Conservation (phyloP, 176 grass and related monocot species). For the Carex pumila region DNA sequence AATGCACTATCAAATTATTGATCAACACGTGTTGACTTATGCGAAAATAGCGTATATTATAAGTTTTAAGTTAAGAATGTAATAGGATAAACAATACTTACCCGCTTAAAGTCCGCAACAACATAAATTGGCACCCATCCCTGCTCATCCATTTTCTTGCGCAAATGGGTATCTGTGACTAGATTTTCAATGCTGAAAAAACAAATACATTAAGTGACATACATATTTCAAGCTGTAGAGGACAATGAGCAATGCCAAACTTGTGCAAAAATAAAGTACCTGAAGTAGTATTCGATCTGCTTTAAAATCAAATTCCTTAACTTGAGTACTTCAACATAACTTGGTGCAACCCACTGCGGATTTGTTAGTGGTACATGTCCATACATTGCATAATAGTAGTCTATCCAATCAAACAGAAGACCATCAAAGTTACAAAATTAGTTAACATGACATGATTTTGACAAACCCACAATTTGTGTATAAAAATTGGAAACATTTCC, state of each 20-base stretch:
- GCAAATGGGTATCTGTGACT: constrained; percentile 48
- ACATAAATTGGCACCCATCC: constrained; percentile 71
- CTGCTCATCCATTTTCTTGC: constrained; percentile 56
- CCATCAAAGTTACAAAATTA: not conserved
- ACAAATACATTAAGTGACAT: constrained; percentile 1
- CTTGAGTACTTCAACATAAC: constrained; percentile 25
- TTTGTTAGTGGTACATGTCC: not conserved
- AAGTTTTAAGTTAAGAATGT: not conserved
- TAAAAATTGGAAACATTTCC: not conserved
- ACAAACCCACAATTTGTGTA: not conserved
- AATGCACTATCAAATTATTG: not conserved
- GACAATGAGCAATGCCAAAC: not conserved
- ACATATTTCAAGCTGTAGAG: not conserved
- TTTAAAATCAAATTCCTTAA: constrained; percentile 15
- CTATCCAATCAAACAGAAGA: constrained; percentile 7
- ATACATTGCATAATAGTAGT: constrained; percentile 16
- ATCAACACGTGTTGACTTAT: not conserved
- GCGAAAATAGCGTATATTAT: not conserved
- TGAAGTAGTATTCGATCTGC: constrained; percentile 92
- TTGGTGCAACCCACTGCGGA: constrained; percentile 28
- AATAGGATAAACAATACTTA: constrained; percentile 31
- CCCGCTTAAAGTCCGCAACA: constrained; percentile 54
- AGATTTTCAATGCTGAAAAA: constrained; percentile 62
- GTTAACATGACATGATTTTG: not conserved
- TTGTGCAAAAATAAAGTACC: constrained; percentile 32